Percentiles rank a stretch among this genome's conserved stretches.
phyloP scores from a whole-genome alignment of 2,329 filamentous ascomycete genomes.

The Periconia sp. region DNA sequence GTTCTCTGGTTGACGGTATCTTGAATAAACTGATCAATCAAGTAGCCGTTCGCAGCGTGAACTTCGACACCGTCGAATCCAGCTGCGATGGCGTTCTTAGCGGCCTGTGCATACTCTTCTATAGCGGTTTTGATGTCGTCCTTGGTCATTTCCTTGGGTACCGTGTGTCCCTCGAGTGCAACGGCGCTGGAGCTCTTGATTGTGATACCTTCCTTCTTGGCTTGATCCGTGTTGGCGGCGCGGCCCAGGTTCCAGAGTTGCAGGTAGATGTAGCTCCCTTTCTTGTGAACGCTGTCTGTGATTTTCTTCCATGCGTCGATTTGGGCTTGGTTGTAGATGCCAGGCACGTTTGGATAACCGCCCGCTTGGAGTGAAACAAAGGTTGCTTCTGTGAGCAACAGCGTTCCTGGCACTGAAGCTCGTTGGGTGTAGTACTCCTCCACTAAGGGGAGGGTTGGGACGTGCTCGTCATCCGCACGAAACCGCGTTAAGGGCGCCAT shows the following conservation, averaged over 20 bases:
- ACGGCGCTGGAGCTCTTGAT: constrained; percentile 37
- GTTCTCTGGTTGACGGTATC: constrained; percentile 58
- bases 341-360: constrained; percentile 57
- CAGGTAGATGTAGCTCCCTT: constrained; percentile 61
- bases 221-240: constrained; percentile 46
- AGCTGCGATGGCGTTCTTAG: constrained; percentile 51
- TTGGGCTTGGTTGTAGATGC: constrained; percentile 54
- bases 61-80: constrained; percentile 65
- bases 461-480: constrained; percentile 51
- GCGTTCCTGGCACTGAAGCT: constrained; percentile 54
- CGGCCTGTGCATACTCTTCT: constrained; percentile 44
- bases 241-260: constrained; percentile 67
- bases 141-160: constrained; percentile 41
- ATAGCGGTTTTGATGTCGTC: constrained; percentile 45
- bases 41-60: constrained; percentile 65
- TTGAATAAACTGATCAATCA: constrained; percentile 68
- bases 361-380: constrained; percentile 52
- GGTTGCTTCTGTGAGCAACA: constrained; percentile 62
- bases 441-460: constrained; percentile 43
- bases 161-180: constrained; percentile 46
- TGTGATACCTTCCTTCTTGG: constrained; percentile 39
- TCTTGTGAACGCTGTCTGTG: constrained; percentile 64
- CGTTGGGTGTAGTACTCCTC: constrained; percentile 59
- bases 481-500: constrained; percentile 45
- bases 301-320: constrained; percentile 62